phyloP scores from a whole-genome alignment of 805 yeast species.

The Candida incommunis region DNA sequence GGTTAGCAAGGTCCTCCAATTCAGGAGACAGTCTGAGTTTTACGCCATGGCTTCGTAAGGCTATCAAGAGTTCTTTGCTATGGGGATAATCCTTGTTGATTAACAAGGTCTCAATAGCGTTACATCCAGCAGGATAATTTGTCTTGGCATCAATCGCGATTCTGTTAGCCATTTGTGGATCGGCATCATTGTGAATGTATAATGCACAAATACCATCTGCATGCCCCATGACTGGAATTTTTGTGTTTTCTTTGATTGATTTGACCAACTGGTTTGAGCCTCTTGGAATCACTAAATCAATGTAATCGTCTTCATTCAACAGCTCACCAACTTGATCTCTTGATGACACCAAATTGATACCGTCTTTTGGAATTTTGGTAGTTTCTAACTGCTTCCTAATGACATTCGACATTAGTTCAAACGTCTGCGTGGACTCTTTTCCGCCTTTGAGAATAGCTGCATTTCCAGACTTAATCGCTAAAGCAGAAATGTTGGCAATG shows the following conservation, averaged over 20 bases:
- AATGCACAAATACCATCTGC: conserved; percentile 96
- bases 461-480: conserved; percentile 92
- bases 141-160: conserved; percentile 81
- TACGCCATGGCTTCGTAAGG: conserved; percentile 51
- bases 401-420: conserved; percentile 63
- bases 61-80: conserved; percentile 12
- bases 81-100: conserved; percentile 28
- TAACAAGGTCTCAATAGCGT: conserved; percentile 82
- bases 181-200: conserved; percentile 66
- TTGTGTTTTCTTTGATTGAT: conserved; percentile 71
- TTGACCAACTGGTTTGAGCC: conserved; percentile 92
- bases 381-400: conserved; percentile 38
- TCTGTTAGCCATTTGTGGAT: conserved; percentile 58
- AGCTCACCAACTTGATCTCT: conserved; percentile 83
- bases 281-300: conserved; percentile 92
- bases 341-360: conserved; percentile 77
- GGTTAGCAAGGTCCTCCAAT: conserved; percentile 19
- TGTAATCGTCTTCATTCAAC: conserved; percentile 71
- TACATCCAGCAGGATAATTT: conserved; percentile 98
- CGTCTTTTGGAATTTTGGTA: conserved; percentile 64
- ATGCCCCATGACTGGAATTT: conserved; percentile 95
- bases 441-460: conserved; percentile 97
- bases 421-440: conserved; percentile 78
- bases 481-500: conserved; percentile 90
- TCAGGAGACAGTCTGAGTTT: conserved; percentile 53